These are phyloP conservation scores for Zygoascus meyerae DNA, from an alignment of 1,139 yeast genomes.

Conservation along the genomic window DNA sequence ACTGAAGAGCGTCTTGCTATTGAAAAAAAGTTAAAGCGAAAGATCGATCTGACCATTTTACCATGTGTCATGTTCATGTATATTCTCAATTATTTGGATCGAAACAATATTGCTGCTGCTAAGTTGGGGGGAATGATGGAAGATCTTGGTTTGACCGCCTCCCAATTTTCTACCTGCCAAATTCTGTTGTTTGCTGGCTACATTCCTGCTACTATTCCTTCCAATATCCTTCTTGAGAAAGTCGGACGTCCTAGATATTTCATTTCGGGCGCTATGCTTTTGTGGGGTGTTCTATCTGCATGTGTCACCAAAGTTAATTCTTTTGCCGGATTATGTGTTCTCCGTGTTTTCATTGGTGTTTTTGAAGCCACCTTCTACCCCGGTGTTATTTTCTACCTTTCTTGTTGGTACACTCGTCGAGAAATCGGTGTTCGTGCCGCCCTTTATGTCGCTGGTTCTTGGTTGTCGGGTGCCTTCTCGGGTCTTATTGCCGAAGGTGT, in stretches of 20 bases:
- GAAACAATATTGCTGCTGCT: constrained; percentile 58
- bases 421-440: constrained; percentile 48
- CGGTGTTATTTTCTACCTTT: constrained; percentile 46
- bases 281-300: constrained; percentile 54
- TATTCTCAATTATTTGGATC: constrained; percentile 54
- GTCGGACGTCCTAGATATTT: constrained; percentile 48
- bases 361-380: constrained; percentile 56
- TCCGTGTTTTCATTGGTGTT: constrained; percentile 44
- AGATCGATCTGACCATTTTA: constrained; percentile 48
- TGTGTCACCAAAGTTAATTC: constrained; percentile 50
- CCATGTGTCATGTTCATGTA: constrained; percentile 54
- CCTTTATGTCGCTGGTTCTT: constrained; percentile 36
- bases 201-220: constrained; percentile 54
- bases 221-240: constrained; percentile 43
- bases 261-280: constrained; percentile 45
- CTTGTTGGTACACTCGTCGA: constrained; percentile 47
- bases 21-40: constrained; percentile 23
- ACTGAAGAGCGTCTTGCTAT: constrained; percentile 14
- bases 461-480: constrained; percentile 24
- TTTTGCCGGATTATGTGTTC: constrained; percentile 35
- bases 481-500: constrained; percentile 44
- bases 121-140: constrained; percentile 52
- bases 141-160: constrained; percentile 46
- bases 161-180: constrained; percentile 51
- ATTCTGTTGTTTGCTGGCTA: constrained; percentile 58